Evolutionary conservation across 2,329 filamentous ascomycete species (phyloP).

Genomic region (Ampelomyces quisqualis): DNA sequence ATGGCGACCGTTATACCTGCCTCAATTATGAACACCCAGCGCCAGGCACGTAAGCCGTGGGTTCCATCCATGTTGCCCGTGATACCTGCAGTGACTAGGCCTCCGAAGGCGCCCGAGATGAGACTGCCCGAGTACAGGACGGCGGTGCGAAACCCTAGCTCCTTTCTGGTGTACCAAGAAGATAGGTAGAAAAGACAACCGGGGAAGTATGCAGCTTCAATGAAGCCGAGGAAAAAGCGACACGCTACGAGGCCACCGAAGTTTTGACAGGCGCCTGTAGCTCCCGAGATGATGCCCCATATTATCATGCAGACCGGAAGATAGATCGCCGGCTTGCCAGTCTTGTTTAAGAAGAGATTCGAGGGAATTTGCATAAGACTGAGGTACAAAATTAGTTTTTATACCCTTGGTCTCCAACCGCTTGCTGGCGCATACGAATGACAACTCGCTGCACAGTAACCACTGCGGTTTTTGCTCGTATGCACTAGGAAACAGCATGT

Average conservation of each 20-base stretch:
- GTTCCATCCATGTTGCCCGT: constrained; percentile 51
- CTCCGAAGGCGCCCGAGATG: constrained; percentile 71
- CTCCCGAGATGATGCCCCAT: constrained; percentile 46
- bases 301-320: constrained; percentile 45
- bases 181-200: constrained; percentile 64
- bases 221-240: constrained; percentile 56
- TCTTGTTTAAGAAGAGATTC: constrained; percentile 50
- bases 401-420: no score
- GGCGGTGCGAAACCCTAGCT: constrained; percentile 65
- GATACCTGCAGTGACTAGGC: constrained; percentile 61
- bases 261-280: constrained; percentile 45
- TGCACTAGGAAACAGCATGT: neutral
- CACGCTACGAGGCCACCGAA: constrained; percentile 51
- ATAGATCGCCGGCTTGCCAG: constrained; percentile 44
- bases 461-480: neutral
- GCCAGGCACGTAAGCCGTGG: constrained; percentile 61
- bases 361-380: constrained; percentile 42
- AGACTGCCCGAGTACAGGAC: constrained; percentile 68
- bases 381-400: neutral
- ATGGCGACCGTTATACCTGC: constrained; percentile 64
- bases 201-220: constrained; percentile 46
- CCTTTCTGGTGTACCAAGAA: constrained; percentile 69
- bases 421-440: no score
- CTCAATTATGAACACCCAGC: constrained; percentile 71
- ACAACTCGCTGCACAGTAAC: no score